phyloP scores from a whole-genome alignment of 129 eudicot species.

The Chrysanthemum seticuspe region DNA sequence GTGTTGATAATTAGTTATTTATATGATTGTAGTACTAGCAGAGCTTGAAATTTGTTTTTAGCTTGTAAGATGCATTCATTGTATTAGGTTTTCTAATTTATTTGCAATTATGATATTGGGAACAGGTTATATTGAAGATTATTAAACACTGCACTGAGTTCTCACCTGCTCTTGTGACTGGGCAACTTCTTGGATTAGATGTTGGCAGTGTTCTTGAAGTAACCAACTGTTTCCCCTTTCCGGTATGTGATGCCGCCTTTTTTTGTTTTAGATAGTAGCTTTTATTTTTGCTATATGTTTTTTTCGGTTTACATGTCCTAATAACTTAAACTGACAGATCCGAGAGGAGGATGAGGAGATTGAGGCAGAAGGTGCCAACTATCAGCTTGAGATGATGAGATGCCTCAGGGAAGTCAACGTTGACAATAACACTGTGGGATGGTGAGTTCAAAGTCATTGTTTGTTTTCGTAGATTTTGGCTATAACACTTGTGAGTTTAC shows the following conservation, averaged over 20 bases:
- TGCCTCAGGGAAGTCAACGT: constrained; percentile 99
- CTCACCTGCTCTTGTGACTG: constrained; percentile 87
- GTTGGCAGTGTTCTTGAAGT: constrained; percentile 99
- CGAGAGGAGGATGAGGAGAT: constrained; percentile 97
- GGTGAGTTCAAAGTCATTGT: constrained; percentile 46
- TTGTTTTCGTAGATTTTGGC: neutral
- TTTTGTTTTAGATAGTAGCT: neutral
- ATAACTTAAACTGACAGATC: constrained; percentile 37
- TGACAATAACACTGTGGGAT: constrained; percentile 98
- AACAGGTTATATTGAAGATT: constrained; percentile 88
- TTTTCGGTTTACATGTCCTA: neutral
- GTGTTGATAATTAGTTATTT: too few relatives aligned
- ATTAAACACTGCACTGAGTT: constrained; percentile 97
- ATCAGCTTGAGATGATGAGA: constrained; percentile 99
- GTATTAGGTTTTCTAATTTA: neutral
- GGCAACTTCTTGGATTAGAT: constrained; percentile 95
- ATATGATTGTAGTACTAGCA: too few relatives aligned
- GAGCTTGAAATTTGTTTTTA: neutral
- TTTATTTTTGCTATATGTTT: neutral
- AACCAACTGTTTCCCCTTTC: constrained; percentile 97
- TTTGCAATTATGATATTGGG: neutral
- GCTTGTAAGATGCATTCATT: neutral
- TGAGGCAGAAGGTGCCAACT: constrained; percentile 98
- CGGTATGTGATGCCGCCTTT: constrained; percentile 46
- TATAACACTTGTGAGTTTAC: neutral